Percentiles rank a stretch among this genome's conserved stretches.
These are phyloP conservation scores for Wickerhamomyces canadensis DNA, from an alignment of 805 yeast species.

Conservation along the genomic window DNA sequence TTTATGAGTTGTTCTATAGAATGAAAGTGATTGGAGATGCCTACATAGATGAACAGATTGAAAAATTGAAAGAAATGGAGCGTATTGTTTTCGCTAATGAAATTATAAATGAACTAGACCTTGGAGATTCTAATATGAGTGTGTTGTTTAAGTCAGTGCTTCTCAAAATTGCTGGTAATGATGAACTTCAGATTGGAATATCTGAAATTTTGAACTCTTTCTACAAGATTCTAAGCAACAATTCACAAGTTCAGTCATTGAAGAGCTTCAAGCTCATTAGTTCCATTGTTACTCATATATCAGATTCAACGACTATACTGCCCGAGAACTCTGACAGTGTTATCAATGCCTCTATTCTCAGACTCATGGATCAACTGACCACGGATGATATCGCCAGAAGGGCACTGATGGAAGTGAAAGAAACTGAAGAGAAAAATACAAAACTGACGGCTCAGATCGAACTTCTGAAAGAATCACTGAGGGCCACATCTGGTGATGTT, in stretches of 20 bases:
- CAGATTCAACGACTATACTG: conserved; percentile 33
- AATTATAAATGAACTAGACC: conserved; percentile 22
- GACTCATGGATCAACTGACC: conserved; percentile 54
- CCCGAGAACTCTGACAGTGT: conserved; percentile 42
- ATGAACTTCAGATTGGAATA: conserved; percentile 58
- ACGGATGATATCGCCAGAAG: conserved; percentile 74
- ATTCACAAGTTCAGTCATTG: conserved; percentile 36
- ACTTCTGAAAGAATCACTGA: conserved; percentile 9
- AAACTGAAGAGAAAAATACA: conserved; percentile 34
- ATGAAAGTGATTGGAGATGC: conserved; percentile 37
- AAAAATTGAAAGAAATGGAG: conserved; percentile 16
- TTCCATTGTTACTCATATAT: conserved; percentile 32
- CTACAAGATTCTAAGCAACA: conserved; percentile 18
- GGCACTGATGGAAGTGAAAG: conserved; percentile 49
- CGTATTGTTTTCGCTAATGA: conserved; percentile 9
- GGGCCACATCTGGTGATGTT: conserved; percentile 16
- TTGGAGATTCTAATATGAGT: conserved; percentile 12
- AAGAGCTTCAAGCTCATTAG: conserved; percentile 50
- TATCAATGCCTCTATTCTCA: conserved; percentile 60
- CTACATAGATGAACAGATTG: conserved; percentile 22
- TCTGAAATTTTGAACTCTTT: conserved; percentile 39
- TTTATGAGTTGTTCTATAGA: conserved; percentile 27
- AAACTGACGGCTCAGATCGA: conserved; percentile 28
- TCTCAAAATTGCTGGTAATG: conserved; percentile 34
- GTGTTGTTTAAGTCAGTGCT: conserved; percentile 9